Evolutionary conservation across 345 rosid species (phyloP).

Genomic region (Erysimum cheiranthoides): DNA sequence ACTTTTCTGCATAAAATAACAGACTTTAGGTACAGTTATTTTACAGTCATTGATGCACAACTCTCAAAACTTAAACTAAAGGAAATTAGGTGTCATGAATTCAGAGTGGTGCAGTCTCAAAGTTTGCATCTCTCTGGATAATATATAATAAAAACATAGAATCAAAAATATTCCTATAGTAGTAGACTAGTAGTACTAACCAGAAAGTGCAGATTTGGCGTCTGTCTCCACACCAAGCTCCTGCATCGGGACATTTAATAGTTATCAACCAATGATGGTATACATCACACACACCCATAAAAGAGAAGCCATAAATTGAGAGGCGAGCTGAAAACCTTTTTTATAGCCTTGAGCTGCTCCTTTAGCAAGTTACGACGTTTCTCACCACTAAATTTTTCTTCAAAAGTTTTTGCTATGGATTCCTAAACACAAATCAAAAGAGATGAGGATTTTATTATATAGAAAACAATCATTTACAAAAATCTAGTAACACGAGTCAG

Average conservation of each 20-base stretch:
- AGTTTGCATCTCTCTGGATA: not conserved
- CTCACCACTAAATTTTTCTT: conserved; percentile 91
- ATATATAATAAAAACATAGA: not conserved
- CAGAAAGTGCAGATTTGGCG: conserved; percentile 80
- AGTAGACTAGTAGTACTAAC: conserved; percentile 49
- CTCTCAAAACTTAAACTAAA: not conserved
- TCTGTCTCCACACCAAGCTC: conserved; percentile 93
- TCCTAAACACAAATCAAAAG: conserved; percentile 53
- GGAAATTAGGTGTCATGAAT: not conserved
- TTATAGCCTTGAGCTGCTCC: conserved; percentile 93
- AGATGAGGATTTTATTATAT: not conserved
- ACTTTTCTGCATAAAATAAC: conserved; percentile 68
- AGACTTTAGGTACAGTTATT: conserved; percentile 14
- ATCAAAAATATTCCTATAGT: not conserved
- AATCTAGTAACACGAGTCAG: conserved; percentile 4
- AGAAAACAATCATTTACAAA: conserved; percentile 13
- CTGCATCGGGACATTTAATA: conserved; percentile 51
- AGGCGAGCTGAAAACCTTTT: conserved; percentile 61
- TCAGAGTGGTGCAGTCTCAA: not conserved
- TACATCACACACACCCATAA: conserved; percentile 1
- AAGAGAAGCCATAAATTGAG: not conserved
- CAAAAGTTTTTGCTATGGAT: conserved; percentile 89
- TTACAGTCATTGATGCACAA: not conserved
- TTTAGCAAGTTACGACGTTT: conserved; percentile 78
- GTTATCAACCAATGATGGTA: conserved; percentile 10